Conservation (phyloP, 495 filamentous ascomycete species). For the Penicillium ochrochloron region DNA sequence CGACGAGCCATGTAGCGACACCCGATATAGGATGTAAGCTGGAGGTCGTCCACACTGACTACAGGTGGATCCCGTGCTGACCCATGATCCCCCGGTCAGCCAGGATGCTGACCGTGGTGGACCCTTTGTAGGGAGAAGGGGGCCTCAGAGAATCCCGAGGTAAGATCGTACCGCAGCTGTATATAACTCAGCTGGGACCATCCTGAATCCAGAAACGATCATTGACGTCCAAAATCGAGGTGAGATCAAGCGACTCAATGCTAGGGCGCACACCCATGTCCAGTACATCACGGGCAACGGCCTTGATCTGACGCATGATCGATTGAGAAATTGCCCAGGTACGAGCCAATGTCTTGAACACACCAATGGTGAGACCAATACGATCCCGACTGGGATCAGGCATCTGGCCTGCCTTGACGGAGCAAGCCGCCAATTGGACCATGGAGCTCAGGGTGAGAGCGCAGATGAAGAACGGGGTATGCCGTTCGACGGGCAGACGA, state of each 20-base stretch:
- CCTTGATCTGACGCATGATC: constrained; percentile 73
- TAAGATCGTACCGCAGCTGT: background rate
- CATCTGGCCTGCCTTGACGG: constrained; percentile 71
- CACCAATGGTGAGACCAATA: constrained; percentile 81
- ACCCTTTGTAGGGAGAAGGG: background rate
- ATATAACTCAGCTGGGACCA: constrained; percentile 21
- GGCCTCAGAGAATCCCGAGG: background rate
- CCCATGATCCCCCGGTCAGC: background rate
- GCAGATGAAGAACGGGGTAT: constrained; percentile 91
- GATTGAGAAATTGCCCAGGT: constrained; percentile 79
- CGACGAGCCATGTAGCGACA: background rate
- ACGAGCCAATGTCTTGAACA: constrained; percentile 70
- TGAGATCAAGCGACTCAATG: constrained; percentile 49
- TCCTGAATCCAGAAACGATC: constrained; percentile 47
- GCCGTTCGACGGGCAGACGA: constrained; percentile 69
- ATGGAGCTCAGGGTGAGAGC: constrained; percentile 66
- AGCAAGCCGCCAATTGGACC: constrained; percentile 65
- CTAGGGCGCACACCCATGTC: constrained; percentile 49
- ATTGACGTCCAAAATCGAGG: constrained; percentile 39
- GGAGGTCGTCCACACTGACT: background rate
- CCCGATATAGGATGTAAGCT: background rate
- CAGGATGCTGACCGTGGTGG: background rate
- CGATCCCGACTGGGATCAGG: constrained; percentile 73
- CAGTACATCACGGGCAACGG: constrained; percentile 53
- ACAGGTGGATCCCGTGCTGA: background rate